phyloP scores from a whole-genome alignment of 805 yeast species.

The Metschnikowia gruessii region DNA sequence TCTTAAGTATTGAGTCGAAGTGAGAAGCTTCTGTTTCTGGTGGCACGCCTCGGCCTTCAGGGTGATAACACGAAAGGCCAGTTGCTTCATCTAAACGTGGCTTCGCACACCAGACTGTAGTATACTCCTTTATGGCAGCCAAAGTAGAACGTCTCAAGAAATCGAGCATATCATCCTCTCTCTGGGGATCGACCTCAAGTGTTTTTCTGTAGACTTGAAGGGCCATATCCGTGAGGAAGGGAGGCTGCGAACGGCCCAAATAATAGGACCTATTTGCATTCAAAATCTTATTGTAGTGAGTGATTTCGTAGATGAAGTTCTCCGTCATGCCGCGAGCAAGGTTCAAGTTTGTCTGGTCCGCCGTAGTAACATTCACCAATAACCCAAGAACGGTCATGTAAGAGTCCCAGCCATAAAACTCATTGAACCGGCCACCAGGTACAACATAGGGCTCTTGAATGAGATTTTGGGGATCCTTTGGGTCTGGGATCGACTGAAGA shows the following conservation, averaged over 20 bases:
- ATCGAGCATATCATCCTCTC: slow-evolving; percentile 42
- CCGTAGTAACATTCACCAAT: slow-evolving; percentile 48
- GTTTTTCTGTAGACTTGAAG: slow-evolving; percentile 61
- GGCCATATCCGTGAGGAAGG: slow-evolving; percentile 93
- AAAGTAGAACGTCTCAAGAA: slow-evolving; percentile 61
- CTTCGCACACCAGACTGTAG: slow-evolving; percentile 68
- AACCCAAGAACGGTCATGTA: slow-evolving; percentile 88
- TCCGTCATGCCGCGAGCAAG: slow-evolving; percentile 88
- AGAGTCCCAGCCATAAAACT: slow-evolving; percentile 97
- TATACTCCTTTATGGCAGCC: slow-evolving; percentile 87
- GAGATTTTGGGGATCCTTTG: slow-evolving; percentile 48
- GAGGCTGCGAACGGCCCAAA: slow-evolving; percentile 92
- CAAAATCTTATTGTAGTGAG: slow-evolving; percentile 85
- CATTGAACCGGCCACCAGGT: slow-evolving; percentile 97
- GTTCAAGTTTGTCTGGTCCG: slow-evolving; percentile 47
- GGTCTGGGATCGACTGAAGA: slow-evolving; percentile 64
- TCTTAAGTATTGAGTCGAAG: slow-evolving; percentile 66
- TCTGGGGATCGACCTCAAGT: slow-evolving; percentile 31
- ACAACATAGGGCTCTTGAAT: slow-evolving; percentile 84
- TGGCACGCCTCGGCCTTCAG: slow-evolving; percentile 89
- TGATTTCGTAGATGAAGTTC: slow-evolving; percentile 86
- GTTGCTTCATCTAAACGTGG: slow-evolving; percentile 75
- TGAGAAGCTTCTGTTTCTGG: slow-evolving; percentile 95
- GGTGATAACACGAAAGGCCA: slow-evolving; percentile 86
- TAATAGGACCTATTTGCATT: slow-evolving; percentile 94